Evolutionary conservation across 73 alveolate species (phyloP), one percentile per base, ranked within the genome.

Genomic region (Paraurostyla sp.): DNA sequence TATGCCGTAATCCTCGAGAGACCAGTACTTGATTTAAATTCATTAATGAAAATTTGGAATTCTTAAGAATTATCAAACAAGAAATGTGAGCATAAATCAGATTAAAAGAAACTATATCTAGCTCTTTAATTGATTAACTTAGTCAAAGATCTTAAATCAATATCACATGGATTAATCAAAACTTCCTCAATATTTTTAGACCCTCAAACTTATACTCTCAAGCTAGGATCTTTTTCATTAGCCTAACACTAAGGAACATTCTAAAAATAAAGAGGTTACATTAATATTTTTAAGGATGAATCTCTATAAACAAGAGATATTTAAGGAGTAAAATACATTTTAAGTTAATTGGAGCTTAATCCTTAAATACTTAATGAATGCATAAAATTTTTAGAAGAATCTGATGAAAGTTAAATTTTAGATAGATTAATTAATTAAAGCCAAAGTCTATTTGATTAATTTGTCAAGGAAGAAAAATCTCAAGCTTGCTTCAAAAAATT

Each of bases 1-100:
- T 65, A 65, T 65, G 82, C 82, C 9, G 82, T 65, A 11, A 22
- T 65, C 1, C 60, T 65, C 16, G 82, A 65, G 3, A 65, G 82
- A 38, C 54, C 41, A 2, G 58, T 65, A 3, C 9, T 65, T 56
- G 82, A 65, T 22, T 40, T 65, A 38, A 65, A 65, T 65, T 65
- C 82, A 35, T 0, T 65, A 1, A 23, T 32, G 1, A 36, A 65
- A 11, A 65, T 65, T 65, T 65, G 82, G 82, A 38, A 32, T 38
- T 23, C 7, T 65, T 27, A 65, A 6, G 23, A 36, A 15, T 40
- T 36, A 15, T 36, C 82, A 15, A 65, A 7, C 6, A 22, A 30
- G 41, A 11, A 35, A 20, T 38, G 41, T 15, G 82, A 65, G 36
- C 2, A 32, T 36, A 15, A n/a, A 16, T 38, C 54, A 1, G 82